Evolutionary conservation across 2,329 filamentous ascomycete species (phyloP).

Genomic region (Ophiobolus disseminans): DNA sequence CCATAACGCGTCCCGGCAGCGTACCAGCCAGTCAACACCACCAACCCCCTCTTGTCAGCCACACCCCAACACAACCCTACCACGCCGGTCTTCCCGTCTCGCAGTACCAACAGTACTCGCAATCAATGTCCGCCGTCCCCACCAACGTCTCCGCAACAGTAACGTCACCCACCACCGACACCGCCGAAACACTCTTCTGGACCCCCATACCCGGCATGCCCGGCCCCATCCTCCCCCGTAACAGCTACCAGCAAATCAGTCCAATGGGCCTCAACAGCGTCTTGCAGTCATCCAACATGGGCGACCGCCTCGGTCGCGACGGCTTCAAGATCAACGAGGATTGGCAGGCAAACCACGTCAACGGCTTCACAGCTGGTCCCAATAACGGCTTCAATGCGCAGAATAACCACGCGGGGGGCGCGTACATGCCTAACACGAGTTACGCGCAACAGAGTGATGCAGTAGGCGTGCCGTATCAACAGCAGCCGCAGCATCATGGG

Average conservation of each 20-base stretch:
- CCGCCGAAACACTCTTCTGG: conserved; percentile 40
- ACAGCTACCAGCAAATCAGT: conserved; percentile 31
- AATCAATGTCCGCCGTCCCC: conserved; percentile 19
- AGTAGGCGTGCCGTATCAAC: not conserved
- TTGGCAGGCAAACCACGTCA: conserved; percentile 25
- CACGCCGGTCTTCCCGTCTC: conserved; percentile 16
- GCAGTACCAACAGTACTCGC: conserved; percentile 25
- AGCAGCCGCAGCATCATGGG: not conserved
- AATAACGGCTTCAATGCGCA: not conserved
- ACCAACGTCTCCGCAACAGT: conserved; percentile 18
- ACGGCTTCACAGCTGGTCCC: conserved; percentile 14
- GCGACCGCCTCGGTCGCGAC: conserved; percentile 41
- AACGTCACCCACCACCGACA: conserved; percentile 16
- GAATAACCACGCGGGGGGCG: not conserved
- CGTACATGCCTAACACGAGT: not conserved
- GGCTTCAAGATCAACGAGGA: conserved; percentile 45
- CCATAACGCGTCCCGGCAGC: conserved; percentile 19
- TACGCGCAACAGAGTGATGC: not conserved
- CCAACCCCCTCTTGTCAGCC: conserved; percentile 20
- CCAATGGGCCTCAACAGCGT: conserved; percentile 48
- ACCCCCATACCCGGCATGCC: conserved; percentile 51
- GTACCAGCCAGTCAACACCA: conserved; percentile 23
- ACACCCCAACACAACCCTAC: conserved; percentile 19
- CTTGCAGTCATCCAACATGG: conserved; percentile 35
- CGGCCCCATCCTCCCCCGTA: conserved; percentile 45